Evolutionary conservation across 495 filamentous ascomycete species (phyloP).

Genomic region (Neurospora intermedia): DNA sequence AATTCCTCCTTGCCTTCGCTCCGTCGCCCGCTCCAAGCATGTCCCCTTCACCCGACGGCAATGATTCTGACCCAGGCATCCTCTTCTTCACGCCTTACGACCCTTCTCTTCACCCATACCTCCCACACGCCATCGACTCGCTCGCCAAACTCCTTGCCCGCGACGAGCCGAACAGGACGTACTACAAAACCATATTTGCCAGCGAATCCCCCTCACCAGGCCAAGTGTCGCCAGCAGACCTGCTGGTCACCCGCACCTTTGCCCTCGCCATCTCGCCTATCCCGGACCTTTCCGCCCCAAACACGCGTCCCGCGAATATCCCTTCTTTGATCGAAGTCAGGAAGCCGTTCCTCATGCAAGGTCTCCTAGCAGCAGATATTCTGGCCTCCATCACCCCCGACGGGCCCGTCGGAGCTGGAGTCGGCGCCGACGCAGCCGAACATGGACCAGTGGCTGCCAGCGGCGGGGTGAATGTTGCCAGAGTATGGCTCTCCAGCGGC

Average conservation of each 20-base stretch:
- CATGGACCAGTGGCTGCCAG: neutral
- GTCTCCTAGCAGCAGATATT: constrained; percentile 84
- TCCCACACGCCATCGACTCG: constrained; percentile 78
- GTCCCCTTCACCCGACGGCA: constrained; percentile 13
- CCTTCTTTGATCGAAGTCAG: constrained; percentile 64
- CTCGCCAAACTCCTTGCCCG: constrained; percentile 86
- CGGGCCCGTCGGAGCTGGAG: constrained; percentile 41
- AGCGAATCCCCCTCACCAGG: constrained; percentile 43
- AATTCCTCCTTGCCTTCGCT: constrained; percentile 84
- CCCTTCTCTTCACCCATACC: constrained; percentile 72
- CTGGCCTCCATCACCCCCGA: constrained; percentile 64
- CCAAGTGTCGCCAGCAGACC: constrained; percentile 46
- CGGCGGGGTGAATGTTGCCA: constrained; percentile 39
- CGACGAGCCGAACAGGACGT: constrained; percentile 83
- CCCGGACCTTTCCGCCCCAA: constrained; percentile 46
- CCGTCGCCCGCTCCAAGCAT: constrained; percentile 52
- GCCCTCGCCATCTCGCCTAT: constrained; percentile 77
- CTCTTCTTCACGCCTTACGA: constrained; percentile 74
- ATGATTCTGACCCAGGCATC: constrained; percentile 26
- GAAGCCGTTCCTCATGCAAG: constrained; percentile 81
- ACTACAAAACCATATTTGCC: constrained; percentile 70
- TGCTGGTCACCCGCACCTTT: constrained; percentile 82
- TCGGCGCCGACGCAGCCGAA: neutral
- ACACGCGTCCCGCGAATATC: constrained; percentile 34
- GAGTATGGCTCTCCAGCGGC: constrained; percentile 70